Percentiles rank a stretch among this genome's conserved stretches.
phyloP scores from a whole-genome alignment of 495 filamentous ascomycete genomes.

The Penicillium cataractarum region DNA sequence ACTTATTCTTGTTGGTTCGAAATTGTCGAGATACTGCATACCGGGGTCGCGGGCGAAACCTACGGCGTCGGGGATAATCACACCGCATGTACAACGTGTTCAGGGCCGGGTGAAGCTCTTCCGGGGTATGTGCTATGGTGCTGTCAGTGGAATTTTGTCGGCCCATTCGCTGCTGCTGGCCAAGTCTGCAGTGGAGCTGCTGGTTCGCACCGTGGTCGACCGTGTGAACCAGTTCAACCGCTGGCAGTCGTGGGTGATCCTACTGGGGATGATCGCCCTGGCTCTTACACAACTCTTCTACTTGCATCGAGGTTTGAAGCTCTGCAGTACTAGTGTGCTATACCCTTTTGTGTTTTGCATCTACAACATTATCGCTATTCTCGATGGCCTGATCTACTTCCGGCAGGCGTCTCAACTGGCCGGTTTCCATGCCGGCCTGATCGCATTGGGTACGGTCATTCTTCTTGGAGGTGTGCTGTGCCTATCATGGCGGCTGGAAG shows the following conservation, averaged over 20 bases:
- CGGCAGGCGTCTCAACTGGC: slow-evolving; percentile 79
- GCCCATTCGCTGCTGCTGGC: slow-evolving; percentile 92
- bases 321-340: slow-evolving; percentile 93
- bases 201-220: slow-evolving; percentile 91
- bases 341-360: slow-evolving; percentile 99
- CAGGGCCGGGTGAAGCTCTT: slow-evolving; percentile 70
- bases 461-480: slow-evolving; percentile 87
- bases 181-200: slow-evolving; percentile 93
- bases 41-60: slow-evolving; percentile 39
- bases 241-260: slow-evolving; percentile 96
- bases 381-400: slow-evolving; percentile 98
- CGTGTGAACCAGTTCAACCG: slow-evolving; percentile 91
- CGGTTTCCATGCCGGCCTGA: slow-evolving; percentile 75
- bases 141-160: slow-evolving; percentile 88
- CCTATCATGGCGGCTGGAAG: slow-evolving; percentile 89
- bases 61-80: slow-evolving; percentile 42
- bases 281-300: slow-evolving; percentile 94
- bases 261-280: slow-evolving; percentile 78
- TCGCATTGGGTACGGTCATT: slow-evolving; percentile 84
- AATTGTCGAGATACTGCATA: slow-evolving; percentile 56
- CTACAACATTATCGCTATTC: slow-evolving; percentile 98
- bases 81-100: slow-evolving; percentile 37
- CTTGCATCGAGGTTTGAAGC: slow-evolving; percentile 87
- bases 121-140: slow-evolving; percentile 85
- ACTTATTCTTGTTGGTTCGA: slow-evolving; percentile 64